Evolutionary conservation across 176 grass and related monocot species (phyloP), one percentile per base, ranked within the genome.

Genomic region (Zoysia pacifica): DNA sequence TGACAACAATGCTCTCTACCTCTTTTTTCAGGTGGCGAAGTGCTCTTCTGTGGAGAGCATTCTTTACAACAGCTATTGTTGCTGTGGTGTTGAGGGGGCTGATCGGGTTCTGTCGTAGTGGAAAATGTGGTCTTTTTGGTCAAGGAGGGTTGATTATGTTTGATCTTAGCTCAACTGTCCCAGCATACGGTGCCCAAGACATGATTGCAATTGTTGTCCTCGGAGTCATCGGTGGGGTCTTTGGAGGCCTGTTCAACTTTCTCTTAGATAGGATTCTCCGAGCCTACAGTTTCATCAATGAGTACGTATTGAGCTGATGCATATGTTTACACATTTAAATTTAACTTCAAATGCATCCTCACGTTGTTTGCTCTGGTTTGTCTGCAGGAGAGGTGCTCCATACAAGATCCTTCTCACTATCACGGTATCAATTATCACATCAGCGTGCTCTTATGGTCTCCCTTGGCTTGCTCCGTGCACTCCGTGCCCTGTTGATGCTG

Each of bases 141-240:
- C 52, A 93, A 73, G 96, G 97, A 79, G 93, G 97, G 35, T 65
- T 96, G 70, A 99, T 99, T 84, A 95, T 99, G 97, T 99, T 99
- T 84, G 97, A 99, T 75, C 78, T 99, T 16, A 99, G 97, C 59
- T 79, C 90, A 72, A 86, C 58, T 44, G 53, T 91, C 43, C 70
- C 90, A 0, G 45, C 82, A 53, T 98, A 98, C 70, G 81, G 77
- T 69, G 86, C 73, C 20, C 78, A 78, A 9, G 92, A 98, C 88
- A 43, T 95, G 15, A 39, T 93, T 43, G 96, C 90, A 52, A 91
- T 98, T 59, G 64, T 95, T 63, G 72, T 91, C 66, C 83, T 98
- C 72, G 96, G 96, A 84, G 54, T 98, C 47, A 84, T 98, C 69
- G 92, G 90, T 48, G 96, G 92, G 47, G 79, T 93, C 10, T 91